Conservation (phyloP, 1,284 basidiomycete species). For the Flammula alnicola region DNA sequence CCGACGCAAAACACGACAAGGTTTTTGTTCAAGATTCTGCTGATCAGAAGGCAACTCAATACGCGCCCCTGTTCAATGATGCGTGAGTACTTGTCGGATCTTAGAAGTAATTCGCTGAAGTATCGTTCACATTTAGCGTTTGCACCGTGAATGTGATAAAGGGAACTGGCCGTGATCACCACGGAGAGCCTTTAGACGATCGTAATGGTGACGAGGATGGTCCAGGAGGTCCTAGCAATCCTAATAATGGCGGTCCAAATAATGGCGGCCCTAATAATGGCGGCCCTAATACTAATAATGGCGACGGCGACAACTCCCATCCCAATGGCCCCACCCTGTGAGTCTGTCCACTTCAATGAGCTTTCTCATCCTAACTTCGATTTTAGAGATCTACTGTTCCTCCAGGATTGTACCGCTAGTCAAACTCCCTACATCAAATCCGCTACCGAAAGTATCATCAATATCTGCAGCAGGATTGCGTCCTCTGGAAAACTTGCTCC, state of each 20-base stretch:
- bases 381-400: constrained; percentile 18
- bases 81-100: not conserved
- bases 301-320: not conserved
- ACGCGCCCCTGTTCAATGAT: constrained; percentile 4
- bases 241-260: not conserved
- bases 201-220: not conserved
- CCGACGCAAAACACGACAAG: not conserved
- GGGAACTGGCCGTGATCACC: constrained; percentile 2
- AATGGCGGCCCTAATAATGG: not conserved
- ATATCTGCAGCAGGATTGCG: constrained; percentile 1
- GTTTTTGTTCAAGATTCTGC: constrained; percentile 1
- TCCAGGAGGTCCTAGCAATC: not conserved
- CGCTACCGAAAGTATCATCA: constrained; percentile 7
- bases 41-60: constrained; percentile 1
- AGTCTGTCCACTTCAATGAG: not conserved
- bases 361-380: not conserved
- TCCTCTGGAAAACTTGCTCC: constrained; percentile 2
- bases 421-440: constrained; percentile 18
- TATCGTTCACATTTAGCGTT: not conserved
- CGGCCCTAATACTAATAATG: not conserved
- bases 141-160: constrained; percentile 7
- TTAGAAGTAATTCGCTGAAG: not conserved
- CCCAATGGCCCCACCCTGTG: not conserved
- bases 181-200: not conserved
- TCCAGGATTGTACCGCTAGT: constrained; percentile 18